These are phyloP conservation scores for Digitaria exilis DNA, from an alignment of 202 grass and related monocot genomes.

Conservation along the genomic window DNA sequence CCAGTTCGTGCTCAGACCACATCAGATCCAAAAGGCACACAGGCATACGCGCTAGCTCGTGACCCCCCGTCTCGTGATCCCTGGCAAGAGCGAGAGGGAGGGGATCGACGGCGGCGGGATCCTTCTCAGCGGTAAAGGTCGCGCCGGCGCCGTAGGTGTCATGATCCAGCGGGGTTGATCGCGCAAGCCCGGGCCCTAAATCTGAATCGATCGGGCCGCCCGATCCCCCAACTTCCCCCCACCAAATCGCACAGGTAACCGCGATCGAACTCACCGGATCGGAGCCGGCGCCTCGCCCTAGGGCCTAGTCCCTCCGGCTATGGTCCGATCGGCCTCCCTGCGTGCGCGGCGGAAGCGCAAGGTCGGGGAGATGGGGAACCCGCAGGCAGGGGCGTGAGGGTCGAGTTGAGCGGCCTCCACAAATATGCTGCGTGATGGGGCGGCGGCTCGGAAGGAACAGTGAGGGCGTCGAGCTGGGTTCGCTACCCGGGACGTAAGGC, in stretches of 20 bases:
- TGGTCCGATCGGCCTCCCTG: background rate
- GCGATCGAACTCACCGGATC: slow-evolving; percentile 13
- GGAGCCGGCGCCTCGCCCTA: background rate
- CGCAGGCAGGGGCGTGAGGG: background rate
- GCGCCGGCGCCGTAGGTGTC: background rate
- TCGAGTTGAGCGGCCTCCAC: background rate
- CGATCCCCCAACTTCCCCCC: background rate
- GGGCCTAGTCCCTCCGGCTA: background rate
- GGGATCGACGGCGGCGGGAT: background rate
- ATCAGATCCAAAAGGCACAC: background rate
- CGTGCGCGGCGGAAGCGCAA: background rate
- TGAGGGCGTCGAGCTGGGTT: too few relatives aligned
- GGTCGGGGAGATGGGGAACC: background rate
- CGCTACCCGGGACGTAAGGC: too few relatives aligned
- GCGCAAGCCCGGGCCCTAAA: background rate
- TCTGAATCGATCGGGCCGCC: background rate
- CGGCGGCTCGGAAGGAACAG: too few relatives aligned
- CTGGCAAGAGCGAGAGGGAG: background rate
- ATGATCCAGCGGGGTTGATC: background rate
- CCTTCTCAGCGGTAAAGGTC: background rate
- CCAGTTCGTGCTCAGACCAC: background rate
- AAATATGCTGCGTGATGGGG: background rate
- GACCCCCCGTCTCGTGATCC: background rate
- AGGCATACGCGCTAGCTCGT: background rate
- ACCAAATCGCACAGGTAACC: background rate